Evolutionary conservation across 306 rosid species (phyloP).

Genomic region (Lathyrus oleraceus): DNA sequence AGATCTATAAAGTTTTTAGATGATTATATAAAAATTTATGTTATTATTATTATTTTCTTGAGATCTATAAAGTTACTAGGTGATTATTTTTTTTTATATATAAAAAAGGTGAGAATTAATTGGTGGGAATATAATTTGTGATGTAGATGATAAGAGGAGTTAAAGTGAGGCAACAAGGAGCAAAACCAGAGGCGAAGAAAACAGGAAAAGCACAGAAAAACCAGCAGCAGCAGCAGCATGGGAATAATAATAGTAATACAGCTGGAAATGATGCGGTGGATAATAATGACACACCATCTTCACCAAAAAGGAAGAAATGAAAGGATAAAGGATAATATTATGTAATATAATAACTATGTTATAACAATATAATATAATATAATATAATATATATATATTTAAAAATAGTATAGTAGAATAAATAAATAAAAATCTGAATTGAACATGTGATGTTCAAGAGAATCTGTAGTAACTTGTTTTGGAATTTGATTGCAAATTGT

Average conservation of each 20-base stretch:
- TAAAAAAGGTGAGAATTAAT: neutral
- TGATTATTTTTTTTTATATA: neutral
- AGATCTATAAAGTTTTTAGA: neutral
- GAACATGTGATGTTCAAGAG: neutral
- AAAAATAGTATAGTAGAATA: conserved; percentile 10
- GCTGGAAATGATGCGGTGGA: conserved; percentile 5
- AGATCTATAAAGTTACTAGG: neutral
- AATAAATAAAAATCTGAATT: conserved; percentile 9
- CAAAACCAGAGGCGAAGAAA: conserved; percentile 64
- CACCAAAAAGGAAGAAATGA: conserved; percentile 38
- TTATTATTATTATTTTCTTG: neutral
- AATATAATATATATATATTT: neutral
- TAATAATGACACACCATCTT: conserved; percentile 45
- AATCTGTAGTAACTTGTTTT: neutral
- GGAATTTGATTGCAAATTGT: neutral
- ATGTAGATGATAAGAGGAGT: conserved; percentile 94
- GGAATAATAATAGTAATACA: conserved; percentile 41
- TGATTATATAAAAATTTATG: too few relatives aligned
- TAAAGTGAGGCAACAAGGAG: conserved; percentile 77
- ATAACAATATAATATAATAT: neutral
- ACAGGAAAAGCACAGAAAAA: conserved; percentile 71
- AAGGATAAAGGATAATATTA: conserved; percentile 32
- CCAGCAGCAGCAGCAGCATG: conserved; percentile 39
- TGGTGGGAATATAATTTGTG: neutral
- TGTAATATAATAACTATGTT: neutral